phyloP scores from a whole-genome alignment of 2,329 filamentous ascomycete genomes.

The Ophiostoma tasmaniense region DNA sequence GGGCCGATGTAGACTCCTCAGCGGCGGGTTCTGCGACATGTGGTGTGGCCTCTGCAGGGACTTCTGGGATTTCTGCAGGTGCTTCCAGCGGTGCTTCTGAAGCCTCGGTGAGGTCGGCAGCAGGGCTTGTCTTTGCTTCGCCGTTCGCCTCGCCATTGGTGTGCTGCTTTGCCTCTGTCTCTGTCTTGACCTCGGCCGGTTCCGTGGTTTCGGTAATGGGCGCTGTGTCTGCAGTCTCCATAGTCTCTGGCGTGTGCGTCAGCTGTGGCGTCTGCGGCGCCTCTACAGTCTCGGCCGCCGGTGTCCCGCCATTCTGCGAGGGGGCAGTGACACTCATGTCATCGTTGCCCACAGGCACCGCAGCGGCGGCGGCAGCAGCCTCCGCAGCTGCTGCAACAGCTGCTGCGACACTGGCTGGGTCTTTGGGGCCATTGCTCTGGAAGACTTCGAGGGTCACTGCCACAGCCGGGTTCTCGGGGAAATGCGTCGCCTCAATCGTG shows the following conservation, averaged over 20 bases:
- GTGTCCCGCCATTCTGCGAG: background rate
- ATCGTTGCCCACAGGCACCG: background rate
- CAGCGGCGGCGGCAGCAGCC: constrained; percentile 2
- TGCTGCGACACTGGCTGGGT: constrained; percentile 19
- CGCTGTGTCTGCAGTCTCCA: background rate
- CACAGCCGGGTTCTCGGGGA: constrained; percentile 34
- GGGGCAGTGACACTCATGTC: background rate
- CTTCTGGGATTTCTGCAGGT: background rate
- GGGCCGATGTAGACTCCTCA: background rate
- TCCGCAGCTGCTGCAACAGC: constrained; percentile 10
- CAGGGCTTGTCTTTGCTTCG: background rate
- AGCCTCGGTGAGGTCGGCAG: background rate
- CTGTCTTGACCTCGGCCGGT: background rate
- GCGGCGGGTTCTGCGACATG: background rate
- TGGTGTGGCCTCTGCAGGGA: background rate
- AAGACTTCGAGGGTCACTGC: constrained; percentile 37
- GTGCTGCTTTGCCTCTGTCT: background rate
- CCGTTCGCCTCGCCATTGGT: background rate
- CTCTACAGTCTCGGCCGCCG: background rate
- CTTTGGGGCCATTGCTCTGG: constrained; percentile 30
- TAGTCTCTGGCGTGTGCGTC: background rate
- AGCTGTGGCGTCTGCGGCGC: background rate
- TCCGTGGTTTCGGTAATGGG: background rate
- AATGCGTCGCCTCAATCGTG: constrained; percentile 50
- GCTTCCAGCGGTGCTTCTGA: background rate